Percentiles rank a stretch among this genome's conserved stretches.
Conservation (phyloP, 768 basidiomycete species). For the Leccinellum albellum region DNA sequence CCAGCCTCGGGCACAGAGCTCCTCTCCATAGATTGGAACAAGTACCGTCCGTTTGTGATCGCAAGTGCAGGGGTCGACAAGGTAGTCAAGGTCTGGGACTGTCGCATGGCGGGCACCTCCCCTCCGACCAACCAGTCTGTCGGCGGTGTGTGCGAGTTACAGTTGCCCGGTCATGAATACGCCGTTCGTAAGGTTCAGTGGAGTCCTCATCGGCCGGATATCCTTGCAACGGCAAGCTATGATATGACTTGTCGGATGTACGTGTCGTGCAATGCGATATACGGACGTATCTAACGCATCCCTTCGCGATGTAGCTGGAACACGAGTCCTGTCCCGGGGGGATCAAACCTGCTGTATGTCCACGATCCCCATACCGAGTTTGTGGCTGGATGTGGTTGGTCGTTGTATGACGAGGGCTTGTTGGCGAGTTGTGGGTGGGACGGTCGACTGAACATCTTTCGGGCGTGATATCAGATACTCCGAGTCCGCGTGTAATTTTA, state of each 20-base stretch:
- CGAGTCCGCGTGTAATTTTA: not conserved
- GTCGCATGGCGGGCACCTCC: constrained; percentile 71
- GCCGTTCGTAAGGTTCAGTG: constrained; percentile 87
- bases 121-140: constrained; percentile 48
- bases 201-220: constrained; percentile 73
- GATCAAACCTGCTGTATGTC: constrained; percentile 57
- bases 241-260: constrained; percentile 96
- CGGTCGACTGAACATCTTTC: constrained; percentile 74
- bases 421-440: constrained; percentile 94
- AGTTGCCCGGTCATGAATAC: constrained; percentile 82
- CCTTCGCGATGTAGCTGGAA: constrained; percentile 56
- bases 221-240: constrained; percentile 73
- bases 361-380: constrained; percentile 94
- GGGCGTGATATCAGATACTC: constrained; percentile 33
- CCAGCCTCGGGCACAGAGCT: constrained; percentile 78
- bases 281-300: not conserved
- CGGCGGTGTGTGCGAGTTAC: constrained; percentile 67
- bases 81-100: constrained; percentile 76
- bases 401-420: constrained; percentile 83
- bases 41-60: constrained; percentile 75
- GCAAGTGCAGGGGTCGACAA: constrained; percentile 83
- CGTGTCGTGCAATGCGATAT: constrained; percentile 29
- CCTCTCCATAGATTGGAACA: constrained; percentile 88
- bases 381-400: constrained; percentile 89
- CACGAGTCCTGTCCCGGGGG: constrained; percentile 48